These are phyloP conservation scores for Rubus idaeus DNA, from an alignment of 306 rosid genomes.

Conservation along the genomic window DNA sequence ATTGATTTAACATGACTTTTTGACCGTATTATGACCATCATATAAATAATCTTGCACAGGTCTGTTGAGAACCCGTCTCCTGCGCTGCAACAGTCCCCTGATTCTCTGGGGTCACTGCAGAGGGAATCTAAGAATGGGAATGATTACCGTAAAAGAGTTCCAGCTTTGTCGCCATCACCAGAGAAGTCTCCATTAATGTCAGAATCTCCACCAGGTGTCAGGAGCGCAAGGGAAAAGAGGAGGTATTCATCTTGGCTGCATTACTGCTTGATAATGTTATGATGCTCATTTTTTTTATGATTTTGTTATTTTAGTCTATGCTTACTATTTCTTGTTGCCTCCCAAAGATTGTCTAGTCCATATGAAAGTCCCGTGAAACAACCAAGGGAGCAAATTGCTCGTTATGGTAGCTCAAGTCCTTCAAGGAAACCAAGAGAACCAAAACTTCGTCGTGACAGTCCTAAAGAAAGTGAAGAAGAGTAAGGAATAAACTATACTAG, in stretches of 20 bases:
- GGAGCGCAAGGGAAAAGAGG: constrained; percentile 49
- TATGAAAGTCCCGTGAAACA: constrained; percentile 39
- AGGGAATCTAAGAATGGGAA: constrained; percentile 37
- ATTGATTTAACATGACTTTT: background rate
- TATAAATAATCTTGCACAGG: constrained; percentile 35
- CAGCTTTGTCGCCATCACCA: constrained; percentile 37
- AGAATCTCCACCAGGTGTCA: constrained; percentile 44
- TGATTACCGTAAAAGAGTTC: constrained; percentile 31
- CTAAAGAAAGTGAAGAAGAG: constrained; percentile 45
- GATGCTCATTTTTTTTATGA: constrained; percentile 7
- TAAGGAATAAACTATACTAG: constrained; percentile 49
- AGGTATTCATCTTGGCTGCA: constrained; percentile 43
- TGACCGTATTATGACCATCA: background rate
- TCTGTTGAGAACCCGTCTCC: constrained; percentile 37
- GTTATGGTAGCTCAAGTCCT: constrained; percentile 51
- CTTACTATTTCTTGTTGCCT: constrained; percentile 17
- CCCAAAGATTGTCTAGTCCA: constrained; percentile 41
- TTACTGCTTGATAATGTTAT: background rate
- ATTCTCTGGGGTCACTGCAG: constrained; percentile 37
- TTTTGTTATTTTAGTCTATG: constrained; percentile 8
- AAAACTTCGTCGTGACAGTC: constrained; percentile 42
- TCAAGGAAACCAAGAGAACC: constrained; percentile 47
- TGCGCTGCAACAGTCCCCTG: constrained; percentile 34
- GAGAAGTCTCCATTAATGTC: constrained; percentile 44
- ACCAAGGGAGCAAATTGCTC: constrained; percentile 40